Base-by-base conservation (phyloP, 495 filamentous ascomycete species). In the Poronia punctata region DNA sequence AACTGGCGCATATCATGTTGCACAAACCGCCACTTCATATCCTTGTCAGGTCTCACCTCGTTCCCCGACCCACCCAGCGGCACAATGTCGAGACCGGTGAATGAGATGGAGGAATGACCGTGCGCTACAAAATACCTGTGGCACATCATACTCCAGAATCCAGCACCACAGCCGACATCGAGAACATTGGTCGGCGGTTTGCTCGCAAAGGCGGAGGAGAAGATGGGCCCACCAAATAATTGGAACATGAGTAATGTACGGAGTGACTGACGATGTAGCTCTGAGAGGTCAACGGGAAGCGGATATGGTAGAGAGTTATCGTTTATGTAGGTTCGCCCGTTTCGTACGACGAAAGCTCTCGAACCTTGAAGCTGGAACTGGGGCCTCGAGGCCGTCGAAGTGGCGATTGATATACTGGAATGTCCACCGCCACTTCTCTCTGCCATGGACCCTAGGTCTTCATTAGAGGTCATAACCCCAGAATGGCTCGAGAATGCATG, bases 101-200 rank as follows among this genome's bases (percentile, higher is more conserved):
- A 95, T 14, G 77, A 74, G 17, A 86, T 73, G 49, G 56, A 56
- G 0, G 59, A 45, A 43, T 80, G 67, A 7, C 84, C 85, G 15
- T 70, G 68, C 18, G 70, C 69, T 27, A 70, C 66, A 51, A 89
- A 83, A 59, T 86, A 79, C 16, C 83, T 73, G 60, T 90, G 82
- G 58, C 85, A 92, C 63, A 83, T 73, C 57, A 83, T 81, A 46
- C 85, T 88, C 90, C 90, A 95, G 47, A 90, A 80, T 19, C 79
- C 90, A 11, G 84, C 84, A 5, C 90, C 90, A 61, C 90, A 97
- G 24, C 83, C 87, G 38, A 95, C 60, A 53, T 97, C 90, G 31
- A 97, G 67, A 14, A 97, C 79, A 45, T 80, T 82, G 48, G 71
- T 70, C 0, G 88, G 89, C 15, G 83, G 82, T 34, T 73, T 74